Conservation (phyloP, 163 green algal genomes). For the Volvox carteri region DNA sequence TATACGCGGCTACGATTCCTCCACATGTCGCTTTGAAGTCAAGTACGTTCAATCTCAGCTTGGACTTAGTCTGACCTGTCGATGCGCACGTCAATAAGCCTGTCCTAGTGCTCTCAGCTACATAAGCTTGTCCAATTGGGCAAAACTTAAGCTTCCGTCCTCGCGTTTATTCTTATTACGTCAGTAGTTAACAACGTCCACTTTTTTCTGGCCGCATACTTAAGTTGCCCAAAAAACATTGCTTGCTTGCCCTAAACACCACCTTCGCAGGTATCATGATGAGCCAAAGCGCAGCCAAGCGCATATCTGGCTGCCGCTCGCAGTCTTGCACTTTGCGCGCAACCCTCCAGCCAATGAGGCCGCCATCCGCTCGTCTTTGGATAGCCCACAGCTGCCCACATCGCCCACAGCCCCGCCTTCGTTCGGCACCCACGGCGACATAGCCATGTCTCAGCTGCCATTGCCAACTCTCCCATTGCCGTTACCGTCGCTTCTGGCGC, state of each 20-base stretch:
- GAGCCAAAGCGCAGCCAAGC: slow-evolving; percentile 42
- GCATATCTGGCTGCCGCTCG: slow-evolving; percentile 35
- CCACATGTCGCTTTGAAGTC: slow-evolving; percentile 13
- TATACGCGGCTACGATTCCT: slow-evolving; percentile 21
- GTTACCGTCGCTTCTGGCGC: not conserved
- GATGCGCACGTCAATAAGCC: too few relatives aligned
- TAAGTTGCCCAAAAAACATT: not conserved
- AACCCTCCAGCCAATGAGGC: not conserved
- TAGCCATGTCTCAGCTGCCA: not conserved
- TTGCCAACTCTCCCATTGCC: not conserved
- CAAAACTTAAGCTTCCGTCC: too few relatives aligned
- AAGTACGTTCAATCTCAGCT: slow-evolving; percentile 47
- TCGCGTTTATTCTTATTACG: too few relatives aligned
- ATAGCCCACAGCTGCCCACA: not conserved
- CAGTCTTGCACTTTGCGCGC: slow-evolving; percentile 32
- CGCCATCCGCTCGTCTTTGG: not conserved
- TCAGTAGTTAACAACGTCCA: too few relatives aligned
- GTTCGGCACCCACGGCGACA: not conserved
- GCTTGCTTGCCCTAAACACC: not conserved
- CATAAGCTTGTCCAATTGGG: too few relatives aligned
- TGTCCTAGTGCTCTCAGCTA: too few relatives aligned
- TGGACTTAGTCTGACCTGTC: too few relatives aligned
- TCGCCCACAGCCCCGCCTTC: not conserved
- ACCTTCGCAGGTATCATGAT: slow-evolving; percentile 38
- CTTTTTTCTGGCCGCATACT: too few relatives aligned